These are phyloP conservation scores for Chimonanthus salicifolius DNA, from an alignment of 164 flowering plant species.

Conservation along the genomic window DNA sequence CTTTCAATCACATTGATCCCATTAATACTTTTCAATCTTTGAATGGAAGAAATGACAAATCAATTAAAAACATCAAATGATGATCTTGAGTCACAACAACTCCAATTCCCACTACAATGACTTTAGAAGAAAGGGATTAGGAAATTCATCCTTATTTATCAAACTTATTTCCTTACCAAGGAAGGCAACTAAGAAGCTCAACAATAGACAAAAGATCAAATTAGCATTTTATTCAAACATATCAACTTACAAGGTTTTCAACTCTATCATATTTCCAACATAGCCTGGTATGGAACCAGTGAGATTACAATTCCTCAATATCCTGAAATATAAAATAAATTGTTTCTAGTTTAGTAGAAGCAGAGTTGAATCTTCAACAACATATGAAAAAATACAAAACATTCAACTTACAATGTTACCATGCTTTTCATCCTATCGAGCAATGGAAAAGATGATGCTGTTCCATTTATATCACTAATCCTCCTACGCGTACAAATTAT, in stretches of 20 bases:
- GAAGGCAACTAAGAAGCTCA: background rate
- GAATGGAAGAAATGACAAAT: background rate
- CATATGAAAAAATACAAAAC: background rate
- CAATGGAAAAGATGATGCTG: slow-evolving; percentile 39
- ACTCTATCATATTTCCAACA: slow-evolving; percentile 30
- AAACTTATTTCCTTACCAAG: background rate
- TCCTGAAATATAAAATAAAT: slow-evolving; percentile 19
- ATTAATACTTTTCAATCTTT: no score
- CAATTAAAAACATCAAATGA: background rate
- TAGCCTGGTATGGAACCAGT: slow-evolving; percentile 50
- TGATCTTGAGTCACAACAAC: background rate
- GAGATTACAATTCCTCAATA: slow-evolving; percentile 54
- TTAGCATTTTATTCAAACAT: background rate
- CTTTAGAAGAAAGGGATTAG: background rate
- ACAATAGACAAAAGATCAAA: background rate
- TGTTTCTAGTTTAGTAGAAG: background rate
- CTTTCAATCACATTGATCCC: background rate
- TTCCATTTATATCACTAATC: slow-evolving; percentile 53
- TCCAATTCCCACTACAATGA: background rate
- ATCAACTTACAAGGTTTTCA: slow-evolving; percentile 48
- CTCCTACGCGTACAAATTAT: slow-evolving; percentile 38
- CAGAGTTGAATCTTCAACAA: background rate
- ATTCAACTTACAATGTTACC: slow-evolving; percentile 39
- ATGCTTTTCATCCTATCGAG: slow-evolving; percentile 32
- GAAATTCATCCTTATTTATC: background rate